phyloP scores from a whole-genome alignment of 129 eudicot genomes.

The Tanacetum coccineum region DNA sequence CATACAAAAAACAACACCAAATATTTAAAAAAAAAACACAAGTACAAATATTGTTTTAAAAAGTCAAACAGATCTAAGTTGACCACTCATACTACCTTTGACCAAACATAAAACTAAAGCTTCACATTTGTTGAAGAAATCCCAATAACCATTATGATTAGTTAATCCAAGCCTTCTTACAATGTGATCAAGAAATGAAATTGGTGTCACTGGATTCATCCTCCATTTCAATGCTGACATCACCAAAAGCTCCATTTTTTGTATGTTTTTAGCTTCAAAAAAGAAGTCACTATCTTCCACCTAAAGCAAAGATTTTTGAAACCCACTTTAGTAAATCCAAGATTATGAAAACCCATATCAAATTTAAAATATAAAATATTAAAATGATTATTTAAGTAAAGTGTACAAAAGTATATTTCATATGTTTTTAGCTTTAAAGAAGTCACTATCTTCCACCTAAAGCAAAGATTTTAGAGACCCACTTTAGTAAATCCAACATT shows the following conservation, averaged over 20 bases:
- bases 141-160: conserved; percentile 46
- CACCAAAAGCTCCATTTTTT: conserved; percentile 84
- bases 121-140: conserved; percentile 68
- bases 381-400: neutral
- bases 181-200: conserved; percentile 83
- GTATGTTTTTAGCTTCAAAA: conserved; percentile 74
- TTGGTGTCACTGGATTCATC: conserved; percentile 90
- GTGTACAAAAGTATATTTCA: too few species aligned
- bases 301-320: conserved; percentile 28
- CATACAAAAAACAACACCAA: conserved; percentile 19
- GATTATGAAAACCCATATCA: conserved; percentile 12
- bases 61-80: conserved; percentile 25
- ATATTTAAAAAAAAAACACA: neutral
- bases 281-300: conserved; percentile 46
- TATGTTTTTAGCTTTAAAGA: conserved; percentile 72
- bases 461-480: conserved; percentile 2
- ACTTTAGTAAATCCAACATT: neutral
- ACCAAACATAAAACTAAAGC: conserved; percentile 46
- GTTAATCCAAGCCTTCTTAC: conserved; percentile 81
- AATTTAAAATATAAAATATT: neutral
- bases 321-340: neutral
- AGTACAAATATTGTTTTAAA: neutral
- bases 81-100: conserved; percentile 45
- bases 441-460: conserved; percentile 52
- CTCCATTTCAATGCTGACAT: conserved; percentile 81